Evolutionary conservation across 225 moss, liverwort and hornwort genomes (phyloP), one percentile per base, ranked within the genome.

Genomic region (Physcomitrium patens): DNA sequence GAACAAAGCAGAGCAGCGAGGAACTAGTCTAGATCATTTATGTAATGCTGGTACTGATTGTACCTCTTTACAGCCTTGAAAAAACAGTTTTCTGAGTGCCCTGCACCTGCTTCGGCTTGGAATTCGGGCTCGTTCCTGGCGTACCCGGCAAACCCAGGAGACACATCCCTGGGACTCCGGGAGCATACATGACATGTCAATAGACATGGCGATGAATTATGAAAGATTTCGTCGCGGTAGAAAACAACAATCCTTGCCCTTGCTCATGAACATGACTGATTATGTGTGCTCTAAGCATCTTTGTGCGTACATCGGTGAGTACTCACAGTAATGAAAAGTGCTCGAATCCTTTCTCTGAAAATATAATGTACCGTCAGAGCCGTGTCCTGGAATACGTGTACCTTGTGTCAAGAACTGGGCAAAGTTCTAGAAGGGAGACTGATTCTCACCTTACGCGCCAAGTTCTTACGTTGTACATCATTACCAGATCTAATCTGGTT

Each of bases 81-180:
- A 74, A 37, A 70, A 68, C 59, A 60, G 56, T 52, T 79, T 58
- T 23, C 48, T 41, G 22, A 59, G 76, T 83, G 64, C 53, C 24
- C 69, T 22, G 54, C 80, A 84, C 80, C 73, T 71, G 80, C 77
- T 60, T 26, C 77, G 43, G 43, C 84, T 77, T 71, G 77, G 74
- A 81, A 67, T 70, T 81, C 74, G 74, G 84, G 61, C 49, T 23
- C 28, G 77, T 62, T 67, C 80, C 71, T 74, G 74, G 71, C 70
- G 80, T 77, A 84, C 70, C 70, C 47, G 54, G 68, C 76, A 26
- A 24, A 60, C 15, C 67, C 60, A 49, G 77, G 63, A 76, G 80
- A 81, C 74, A 81, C 80, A 81, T 74, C 84, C 84, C 84, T 62
- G 23, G 10, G 78, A 62, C 70, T 45, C 10, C 80, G 84, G 48